phyloP scores from a whole-genome alignment of 169 alveolate species.

The Eimeria tenella region DNA sequence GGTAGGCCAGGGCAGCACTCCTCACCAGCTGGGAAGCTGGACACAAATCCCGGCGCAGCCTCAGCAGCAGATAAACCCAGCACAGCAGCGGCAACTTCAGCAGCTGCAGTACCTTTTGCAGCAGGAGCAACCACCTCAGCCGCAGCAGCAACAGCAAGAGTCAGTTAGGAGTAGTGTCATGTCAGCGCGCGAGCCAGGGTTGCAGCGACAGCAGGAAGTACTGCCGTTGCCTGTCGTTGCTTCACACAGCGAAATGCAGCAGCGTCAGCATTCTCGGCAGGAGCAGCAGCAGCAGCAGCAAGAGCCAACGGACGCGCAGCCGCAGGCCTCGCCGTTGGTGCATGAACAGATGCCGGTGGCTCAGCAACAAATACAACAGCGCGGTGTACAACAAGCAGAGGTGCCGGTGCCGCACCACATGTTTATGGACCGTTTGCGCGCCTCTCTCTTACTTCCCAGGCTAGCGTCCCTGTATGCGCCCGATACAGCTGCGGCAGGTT shows the following conservation, averaged over 20 bases:
- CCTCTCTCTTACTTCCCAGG: too few relatives aligned
- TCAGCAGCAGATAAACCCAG: neutral
- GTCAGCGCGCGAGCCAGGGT: neutral
- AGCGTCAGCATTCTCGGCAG: conserved; percentile 10
- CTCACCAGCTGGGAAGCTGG: neutral
- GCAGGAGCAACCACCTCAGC: conserved; percentile 26
- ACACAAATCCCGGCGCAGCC: neutral
- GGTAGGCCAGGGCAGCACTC: too few relatives aligned
- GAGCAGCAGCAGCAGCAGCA: conserved; percentile 28
- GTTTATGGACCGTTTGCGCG: neutral
- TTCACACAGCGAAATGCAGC: conserved; percentile 12
- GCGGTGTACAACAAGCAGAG: neutral
- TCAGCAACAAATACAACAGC: conserved; percentile 23
- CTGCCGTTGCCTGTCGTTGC: conserved; percentile 10
- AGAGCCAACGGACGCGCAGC: neutral
- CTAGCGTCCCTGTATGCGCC: neutral
- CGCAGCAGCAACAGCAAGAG: conserved; percentile 29
- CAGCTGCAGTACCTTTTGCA: neutral
- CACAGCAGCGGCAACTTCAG: conserved; percentile 34
- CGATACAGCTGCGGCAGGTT: neutral
- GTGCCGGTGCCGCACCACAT: conserved; percentile 8
- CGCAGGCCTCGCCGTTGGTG: conserved; percentile 8
- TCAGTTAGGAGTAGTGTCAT: neutral
- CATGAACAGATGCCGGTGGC: conserved; percentile 11
- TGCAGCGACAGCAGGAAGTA: neutral